phyloP scores from a whole-genome alignment of 768 basidiomycete genomes.

The Agrocybe praecox region DNA sequence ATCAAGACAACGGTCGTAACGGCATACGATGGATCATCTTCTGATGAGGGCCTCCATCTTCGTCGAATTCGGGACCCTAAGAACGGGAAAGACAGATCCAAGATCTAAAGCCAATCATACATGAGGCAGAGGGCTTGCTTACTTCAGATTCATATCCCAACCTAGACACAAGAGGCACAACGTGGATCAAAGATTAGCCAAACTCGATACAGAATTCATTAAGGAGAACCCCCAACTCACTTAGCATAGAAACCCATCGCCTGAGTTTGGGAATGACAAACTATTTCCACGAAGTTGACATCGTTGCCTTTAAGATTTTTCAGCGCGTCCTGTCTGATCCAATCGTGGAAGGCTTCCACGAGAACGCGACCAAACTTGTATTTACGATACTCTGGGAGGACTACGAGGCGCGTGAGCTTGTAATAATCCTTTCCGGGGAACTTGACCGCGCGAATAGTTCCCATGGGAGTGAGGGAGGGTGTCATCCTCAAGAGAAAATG shows the following conservation, averaged over 20 bases:
- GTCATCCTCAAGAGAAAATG: slow-evolving; percentile 75
- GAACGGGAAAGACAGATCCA: slow-evolving; percentile 17
- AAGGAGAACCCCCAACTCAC: slow-evolving; percentile 42
- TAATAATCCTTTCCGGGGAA: slow-evolving; percentile 47
- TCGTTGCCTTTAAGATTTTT: slow-evolving; percentile 13
- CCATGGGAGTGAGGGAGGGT: slow-evolving; percentile 63
- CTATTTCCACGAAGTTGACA: slow-evolving; percentile 40
- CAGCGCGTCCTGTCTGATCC: slow-evolving; percentile 50
- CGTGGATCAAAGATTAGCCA: slow-evolving; percentile 16
- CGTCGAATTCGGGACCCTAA: slow-evolving; percentile 76
- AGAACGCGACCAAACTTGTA: slow-evolving; percentile 68
- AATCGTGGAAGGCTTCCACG: slow-evolving; percentile 62
- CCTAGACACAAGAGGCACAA: slow-evolving; percentile 38
- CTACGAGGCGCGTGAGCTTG: slow-evolving; percentile 74
- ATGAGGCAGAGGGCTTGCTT: slow-evolving; percentile 26
- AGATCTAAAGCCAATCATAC: slow-evolving; percentile 24
- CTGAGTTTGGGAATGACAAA: slow-evolving; percentile 72
- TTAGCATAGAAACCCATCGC: slow-evolving; percentile 76
- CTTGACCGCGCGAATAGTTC: slow-evolving; percentile 63
- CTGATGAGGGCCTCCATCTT: slow-evolving; percentile 86
- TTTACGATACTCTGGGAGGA: slow-evolving; percentile 66
- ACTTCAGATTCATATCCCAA: slow-evolving; percentile 73
- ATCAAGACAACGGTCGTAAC: slow-evolving; percentile 15
- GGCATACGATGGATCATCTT: slow-evolving; percentile 70
- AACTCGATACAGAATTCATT: slow-evolving; percentile 2